Evolutionary conservation across 2,329 filamentous ascomycete genomes (phyloP).

Genomic region (Trichoderma polysporum): DNA sequence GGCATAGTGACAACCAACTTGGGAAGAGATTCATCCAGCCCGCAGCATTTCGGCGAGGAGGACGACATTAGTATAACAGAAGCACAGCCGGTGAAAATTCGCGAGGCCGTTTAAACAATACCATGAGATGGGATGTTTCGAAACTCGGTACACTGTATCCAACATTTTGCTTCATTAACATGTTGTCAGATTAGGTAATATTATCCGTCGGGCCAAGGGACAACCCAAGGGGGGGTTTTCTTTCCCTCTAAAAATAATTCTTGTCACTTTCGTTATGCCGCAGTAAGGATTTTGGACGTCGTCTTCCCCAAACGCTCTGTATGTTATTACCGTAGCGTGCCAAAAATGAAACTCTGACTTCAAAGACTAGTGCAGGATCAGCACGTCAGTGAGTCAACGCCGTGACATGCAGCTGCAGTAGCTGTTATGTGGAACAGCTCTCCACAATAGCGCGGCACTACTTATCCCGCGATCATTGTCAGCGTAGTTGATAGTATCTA

Average conservation of each 20-base stretch:
- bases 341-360: not conserved
- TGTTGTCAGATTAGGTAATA: not conserved
- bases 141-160: not conserved
- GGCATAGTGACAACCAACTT: slow-evolving; percentile 30
- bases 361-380: not conserved
- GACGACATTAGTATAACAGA: slow-evolving; percentile 37
- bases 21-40: slow-evolving; percentile 5
- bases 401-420: slow-evolving; percentile 15
- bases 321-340: not conserved
- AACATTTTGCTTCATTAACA: not conserved
- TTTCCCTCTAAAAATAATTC: not conserved
- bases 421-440: slow-evolving; percentile 2
- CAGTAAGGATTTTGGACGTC: not conserved
- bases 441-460: slow-evolving; percentile 20
- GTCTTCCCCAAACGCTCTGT: not conserved
- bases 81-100: slow-evolving; percentile 38
- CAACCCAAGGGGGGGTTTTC: not conserved
- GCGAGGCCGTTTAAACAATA: slow-evolving; percentile 38
- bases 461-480: not conserved
- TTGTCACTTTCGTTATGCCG: not conserved
- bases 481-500: not conserved
- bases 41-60: slow-evolving; percentile 24
- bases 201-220: not conserved
- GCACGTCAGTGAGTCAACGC: slow-evolving; percentile 12
- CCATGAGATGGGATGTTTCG: not conserved